phyloP scores from a whole-genome alignment of 441 rosid genomes.

The Adansonia grandidieri region DNA sequence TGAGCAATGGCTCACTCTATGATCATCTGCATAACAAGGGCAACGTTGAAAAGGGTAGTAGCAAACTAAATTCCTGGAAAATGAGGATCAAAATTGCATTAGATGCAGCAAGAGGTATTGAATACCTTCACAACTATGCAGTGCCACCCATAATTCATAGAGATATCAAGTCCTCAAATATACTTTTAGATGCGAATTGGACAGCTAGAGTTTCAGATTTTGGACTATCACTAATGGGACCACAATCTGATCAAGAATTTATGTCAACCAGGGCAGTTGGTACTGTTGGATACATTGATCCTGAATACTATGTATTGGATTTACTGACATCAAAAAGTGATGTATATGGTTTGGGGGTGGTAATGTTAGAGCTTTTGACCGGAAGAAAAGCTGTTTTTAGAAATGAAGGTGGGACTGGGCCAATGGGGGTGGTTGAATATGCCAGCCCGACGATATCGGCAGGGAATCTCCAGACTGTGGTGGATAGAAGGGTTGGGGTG shows the following conservation, averaged over 20 bases:
- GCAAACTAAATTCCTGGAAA: not conserved
- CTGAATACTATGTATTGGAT: not conserved
- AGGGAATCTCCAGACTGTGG: not conserved
- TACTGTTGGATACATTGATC: conserved; percentile 84
- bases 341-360: not conserved
- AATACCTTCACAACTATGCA: conserved; percentile 87
- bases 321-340: not conserved
- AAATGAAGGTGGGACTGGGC: not conserved
- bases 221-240: conserved; percentile 69
- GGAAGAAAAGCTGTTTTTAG: not conserved
- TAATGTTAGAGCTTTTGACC: conserved; percentile 26
- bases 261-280: conserved; percentile 71
- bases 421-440: not conserved
- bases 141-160: conserved; percentile 89
- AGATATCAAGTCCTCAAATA: conserved; percentile 90
- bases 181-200: conserved; percentile 70
- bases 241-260: conserved; percentile 32
- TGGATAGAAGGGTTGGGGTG: not conserved
- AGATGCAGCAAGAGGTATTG: conserved; percentile 74
- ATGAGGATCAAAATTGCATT: conserved; percentile 1
- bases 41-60: not conserved
- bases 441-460: not conserved
- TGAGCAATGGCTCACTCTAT: not conserved
- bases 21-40: not conserved
- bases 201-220: conserved; percentile 86